Evolutionary conservation across 2,329 filamentous ascomycete genomes (phyloP).

Genomic region (Coniochaeta sp.): DNA sequence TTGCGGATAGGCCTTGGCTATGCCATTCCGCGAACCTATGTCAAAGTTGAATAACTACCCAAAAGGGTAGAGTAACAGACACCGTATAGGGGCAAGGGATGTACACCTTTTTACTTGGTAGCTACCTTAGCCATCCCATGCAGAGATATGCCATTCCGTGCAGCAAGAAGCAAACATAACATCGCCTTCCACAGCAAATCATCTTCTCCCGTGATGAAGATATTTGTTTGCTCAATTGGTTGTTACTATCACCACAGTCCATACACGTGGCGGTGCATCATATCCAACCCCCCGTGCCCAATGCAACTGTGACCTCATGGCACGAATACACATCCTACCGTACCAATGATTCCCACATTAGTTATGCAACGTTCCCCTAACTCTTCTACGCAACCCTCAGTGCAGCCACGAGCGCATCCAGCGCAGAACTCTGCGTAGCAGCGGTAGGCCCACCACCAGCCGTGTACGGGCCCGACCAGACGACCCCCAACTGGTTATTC

Average conservation of each 20-base stretch:
- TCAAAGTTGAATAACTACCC: no score
- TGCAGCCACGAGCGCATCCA: constrained; percentile 62
- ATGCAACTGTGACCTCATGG: neutral
- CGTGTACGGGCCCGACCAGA: constrained; percentile 53
- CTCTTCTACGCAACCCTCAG: constrained; percentile 24
- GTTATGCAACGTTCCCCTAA: neutral
- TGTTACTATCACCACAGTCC: neutral
- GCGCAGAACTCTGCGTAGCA: constrained; percentile 54
- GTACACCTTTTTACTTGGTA: no score
- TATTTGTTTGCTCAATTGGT: no score
- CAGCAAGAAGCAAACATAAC: no score
- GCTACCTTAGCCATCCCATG: no score
- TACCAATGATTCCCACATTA: neutral
- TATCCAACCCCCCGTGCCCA: neutral
- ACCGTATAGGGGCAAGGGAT: no score
- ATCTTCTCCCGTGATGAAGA: no score
- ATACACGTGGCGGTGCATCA: neutral
- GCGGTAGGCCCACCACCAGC: constrained; percentile 39
- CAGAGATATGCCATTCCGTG: no score
- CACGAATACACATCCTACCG: neutral
- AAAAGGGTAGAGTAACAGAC: no score
- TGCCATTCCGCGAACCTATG: no score
- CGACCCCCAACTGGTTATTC: constrained; percentile 46
- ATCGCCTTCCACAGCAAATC: no score
- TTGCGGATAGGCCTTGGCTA: no score